These are phyloP conservation scores for apple (Malus domestica) DNA, from an alignment of 306 rosid species.

Conservation along the genomic window DNA sequence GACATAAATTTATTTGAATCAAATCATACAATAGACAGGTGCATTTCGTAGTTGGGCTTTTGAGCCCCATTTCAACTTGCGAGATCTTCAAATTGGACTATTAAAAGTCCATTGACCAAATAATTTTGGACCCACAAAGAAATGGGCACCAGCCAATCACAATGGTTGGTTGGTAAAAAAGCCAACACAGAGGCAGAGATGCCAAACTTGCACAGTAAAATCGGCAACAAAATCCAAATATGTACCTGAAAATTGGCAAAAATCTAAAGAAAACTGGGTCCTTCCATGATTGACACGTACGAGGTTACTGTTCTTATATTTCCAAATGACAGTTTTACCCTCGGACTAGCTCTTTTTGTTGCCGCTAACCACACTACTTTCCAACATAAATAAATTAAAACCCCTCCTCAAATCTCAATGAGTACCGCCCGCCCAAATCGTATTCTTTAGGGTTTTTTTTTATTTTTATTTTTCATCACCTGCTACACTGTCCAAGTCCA, in stretches of 20 bases:
- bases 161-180: neutral
- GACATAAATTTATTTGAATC: no score
- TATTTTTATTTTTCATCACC: neutral
- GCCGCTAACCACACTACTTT: neutral
- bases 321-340: constrained; percentile 3
- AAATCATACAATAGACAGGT: no score
- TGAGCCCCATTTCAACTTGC: neutral
- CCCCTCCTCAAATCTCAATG: neutral
- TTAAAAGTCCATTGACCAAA: neutral
- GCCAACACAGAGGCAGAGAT: no score
- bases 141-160: neutral
- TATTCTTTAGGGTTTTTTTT: constrained; percentile 13
- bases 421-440: neutral
- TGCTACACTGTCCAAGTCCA: constrained; percentile 16
- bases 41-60: neutral
- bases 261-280: neutral
- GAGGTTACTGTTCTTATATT: neutral
- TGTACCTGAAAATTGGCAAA: neutral
- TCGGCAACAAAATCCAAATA: neutral
- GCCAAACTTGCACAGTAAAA: neutral
- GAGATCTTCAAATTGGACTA: neutral
- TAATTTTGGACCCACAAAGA: neutral
- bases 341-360: neutral
- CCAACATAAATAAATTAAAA: neutral
- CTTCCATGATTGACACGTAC: neutral